These are phyloP conservation scores for Fraxinus dipetala DNA, from an alignment of 305 asterid species.

Conservation along the genomic window DNA sequence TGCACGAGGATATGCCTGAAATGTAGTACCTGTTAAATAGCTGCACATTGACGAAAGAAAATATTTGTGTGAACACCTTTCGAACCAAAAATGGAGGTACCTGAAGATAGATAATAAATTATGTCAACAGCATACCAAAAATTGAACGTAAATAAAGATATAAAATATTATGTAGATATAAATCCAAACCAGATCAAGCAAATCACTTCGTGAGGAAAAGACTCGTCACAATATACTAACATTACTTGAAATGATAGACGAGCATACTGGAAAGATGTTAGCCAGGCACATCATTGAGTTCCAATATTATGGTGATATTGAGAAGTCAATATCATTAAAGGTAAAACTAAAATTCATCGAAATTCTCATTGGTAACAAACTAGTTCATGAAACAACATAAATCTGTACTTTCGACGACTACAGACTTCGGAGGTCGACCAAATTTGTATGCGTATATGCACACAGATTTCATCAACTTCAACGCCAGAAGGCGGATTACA, in stretches of 20 bases:
- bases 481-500: not conserved
- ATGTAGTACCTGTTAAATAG: constrained; percentile 73
- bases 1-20: constrained; percentile 5
- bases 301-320: not conserved
- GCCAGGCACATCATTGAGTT: not conserved
- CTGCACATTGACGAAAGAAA: constrained; percentile 94
- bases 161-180: not conserved
- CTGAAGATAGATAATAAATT: constrained; percentile 41
- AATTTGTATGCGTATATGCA: not conserved
- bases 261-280: not conserved
- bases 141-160: constrained; percentile 11
- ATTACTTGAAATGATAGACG: not conserved
- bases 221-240: not conserved
- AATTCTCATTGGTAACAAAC: not conserved
- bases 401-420: not conserved
- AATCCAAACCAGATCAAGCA: not conserved
- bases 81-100: constrained; percentile 91
- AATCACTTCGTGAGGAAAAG: not conserved
- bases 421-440: not conserved
- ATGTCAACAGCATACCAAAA: constrained; percentile 11
- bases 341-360: not conserved
- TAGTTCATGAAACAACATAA: not conserved
- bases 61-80: constrained; percentile 82
- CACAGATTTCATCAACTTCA: not conserved
- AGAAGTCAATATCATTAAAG: not conserved